These are phyloP conservation scores for Podospora bellae-mahoneyi DNA, from an alignment of 495 filamentous ascomycete genomes.

Conservation along the genomic window DNA sequence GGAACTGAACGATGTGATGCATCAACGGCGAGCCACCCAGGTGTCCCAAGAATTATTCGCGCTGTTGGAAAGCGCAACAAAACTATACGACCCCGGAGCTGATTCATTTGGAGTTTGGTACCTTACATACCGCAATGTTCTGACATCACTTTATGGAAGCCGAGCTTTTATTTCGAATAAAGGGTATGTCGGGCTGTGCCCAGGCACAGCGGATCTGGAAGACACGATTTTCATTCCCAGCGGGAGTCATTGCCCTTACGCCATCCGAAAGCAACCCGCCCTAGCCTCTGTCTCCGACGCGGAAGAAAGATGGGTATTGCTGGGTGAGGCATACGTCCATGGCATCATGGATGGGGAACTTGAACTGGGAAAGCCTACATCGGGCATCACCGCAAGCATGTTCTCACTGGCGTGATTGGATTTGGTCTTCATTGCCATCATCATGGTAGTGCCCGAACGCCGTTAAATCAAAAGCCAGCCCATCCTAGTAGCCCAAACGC, in stretches of 20 bases:
- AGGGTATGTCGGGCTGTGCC: background rate
- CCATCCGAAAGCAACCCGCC: background rate
- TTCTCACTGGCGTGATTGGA: background rate
- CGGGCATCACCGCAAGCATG: background rate
- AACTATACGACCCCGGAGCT: background rate
- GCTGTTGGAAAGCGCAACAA: background rate
- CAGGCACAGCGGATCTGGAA: background rate
- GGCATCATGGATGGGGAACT: conserved; percentile 9
- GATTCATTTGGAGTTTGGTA: background rate
- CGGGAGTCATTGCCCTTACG: conserved; percentile 2
- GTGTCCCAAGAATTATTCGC: background rate
- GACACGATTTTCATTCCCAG: conserved; percentile 6
- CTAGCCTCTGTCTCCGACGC: background rate
- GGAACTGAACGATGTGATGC: background rate
- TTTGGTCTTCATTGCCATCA: background rate
- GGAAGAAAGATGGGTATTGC: background rate
- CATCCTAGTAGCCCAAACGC: background rate
- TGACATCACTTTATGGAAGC: background rate
- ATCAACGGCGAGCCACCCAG: background rate
- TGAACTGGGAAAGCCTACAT: background rate
- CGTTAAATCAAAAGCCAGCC: background rate
- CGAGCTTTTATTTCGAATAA: background rate
- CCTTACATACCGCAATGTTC: background rate
- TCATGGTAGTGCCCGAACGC: background rate
- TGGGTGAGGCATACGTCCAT: conserved; percentile 3